Evolutionary conservation across 1,284 basidiomycete species (phyloP), one percentile per base, ranked within the genome.

Genomic region (Athelia sp.): DNA sequence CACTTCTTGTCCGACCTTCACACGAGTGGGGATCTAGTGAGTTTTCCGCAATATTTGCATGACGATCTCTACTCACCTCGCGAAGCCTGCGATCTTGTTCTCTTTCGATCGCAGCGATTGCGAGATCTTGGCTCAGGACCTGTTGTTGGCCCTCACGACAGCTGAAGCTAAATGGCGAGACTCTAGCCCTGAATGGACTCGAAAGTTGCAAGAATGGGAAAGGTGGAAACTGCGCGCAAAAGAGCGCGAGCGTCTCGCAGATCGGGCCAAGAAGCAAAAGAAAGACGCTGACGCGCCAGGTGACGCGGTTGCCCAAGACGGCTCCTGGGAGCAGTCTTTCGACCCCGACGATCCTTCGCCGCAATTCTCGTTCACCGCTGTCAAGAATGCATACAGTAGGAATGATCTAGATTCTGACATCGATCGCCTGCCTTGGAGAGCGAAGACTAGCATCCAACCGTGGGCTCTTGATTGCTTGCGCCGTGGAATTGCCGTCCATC

Each of bases 401-500:
- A 58, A 62, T 17, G 76, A 80, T 21, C 63, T 84, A 11, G 65
- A 74, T 2, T 67, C 73, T n/a, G 78, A 82, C 40, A 67, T 82
- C n/a, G 36, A 46, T 2, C 51, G 63, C 0, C 62, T 85, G 34
- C 26, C 26, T 4, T 13, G 26, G 26, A n/a, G n/a, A n/a, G 55
- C 52, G 32, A 69, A 71, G 67, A 65, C 57, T 1, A 62, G 59
- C 2, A 67, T 66, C 1, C 67, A 66, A 1, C 19, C 49, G 14
- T 81, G 79, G 77, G 69, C 73, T 2, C 50, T 79, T 26, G 52
- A 53, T 18, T 80, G 77, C 2, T 60, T 88, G 47, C 58, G 61
- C 45, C 68, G 85, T 17, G 85, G 86, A 18, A 75, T 88, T 24
- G 84, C 75, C 0, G 73, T 88, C 6, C 86, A 88, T 57, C 86